These are phyloP conservation scores for Antrodiella citrinella DNA, from an alignment of 768 basidiomycete genomes.

Conservation along the genomic window DNA sequence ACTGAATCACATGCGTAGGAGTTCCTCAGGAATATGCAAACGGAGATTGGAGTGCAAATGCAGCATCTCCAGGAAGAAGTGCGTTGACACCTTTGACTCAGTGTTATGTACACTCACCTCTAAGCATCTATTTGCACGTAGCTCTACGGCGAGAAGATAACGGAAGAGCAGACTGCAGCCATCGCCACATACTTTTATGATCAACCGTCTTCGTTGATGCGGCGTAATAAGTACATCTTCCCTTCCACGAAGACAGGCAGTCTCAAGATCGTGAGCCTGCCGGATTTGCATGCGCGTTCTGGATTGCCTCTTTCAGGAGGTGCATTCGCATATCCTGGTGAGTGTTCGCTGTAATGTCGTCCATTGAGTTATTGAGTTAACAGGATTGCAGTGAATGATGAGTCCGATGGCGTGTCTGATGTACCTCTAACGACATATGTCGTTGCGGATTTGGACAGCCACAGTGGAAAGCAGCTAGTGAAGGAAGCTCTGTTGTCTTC, in stretches of 20 bases:
- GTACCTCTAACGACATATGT: constrained; percentile 50
- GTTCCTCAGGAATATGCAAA: constrained; percentile 57
- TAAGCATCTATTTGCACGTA: constrained; percentile 17
- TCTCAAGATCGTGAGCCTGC: constrained; percentile 47
- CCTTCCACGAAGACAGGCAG: constrained; percentile 37
- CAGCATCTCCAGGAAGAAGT: constrained; percentile 71
- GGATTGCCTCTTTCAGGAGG: constrained; percentile 33
- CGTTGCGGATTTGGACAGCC: constrained; percentile 70
- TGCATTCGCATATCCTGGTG: constrained; percentile 62
- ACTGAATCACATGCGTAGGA: constrained; percentile 44
- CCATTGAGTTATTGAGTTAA: background rate
- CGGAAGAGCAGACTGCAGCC: constrained; percentile 40
- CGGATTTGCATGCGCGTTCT: constrained; percentile 41
- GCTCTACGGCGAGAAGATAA: constrained; percentile 52
- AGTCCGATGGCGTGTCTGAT: constrained; percentile 7
- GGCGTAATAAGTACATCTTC: constrained; percentile 73
- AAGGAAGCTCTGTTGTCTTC: constrained; percentile 58
- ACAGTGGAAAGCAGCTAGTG: constrained; percentile 48
- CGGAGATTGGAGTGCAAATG: constrained; percentile 48
- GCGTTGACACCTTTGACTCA: constrained; percentile 10
- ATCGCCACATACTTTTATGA: constrained; percentile 85
- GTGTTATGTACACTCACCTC: background rate
- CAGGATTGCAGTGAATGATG: background rate
- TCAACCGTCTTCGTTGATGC: constrained; percentile 58
- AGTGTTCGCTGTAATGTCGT: background rate